Percentiles rank a stretch among this genome's conserved stretches.
phyloP scores from a whole-genome alignment of 2,329 filamentous ascomycete species.

The Didymella sp. region DNA sequence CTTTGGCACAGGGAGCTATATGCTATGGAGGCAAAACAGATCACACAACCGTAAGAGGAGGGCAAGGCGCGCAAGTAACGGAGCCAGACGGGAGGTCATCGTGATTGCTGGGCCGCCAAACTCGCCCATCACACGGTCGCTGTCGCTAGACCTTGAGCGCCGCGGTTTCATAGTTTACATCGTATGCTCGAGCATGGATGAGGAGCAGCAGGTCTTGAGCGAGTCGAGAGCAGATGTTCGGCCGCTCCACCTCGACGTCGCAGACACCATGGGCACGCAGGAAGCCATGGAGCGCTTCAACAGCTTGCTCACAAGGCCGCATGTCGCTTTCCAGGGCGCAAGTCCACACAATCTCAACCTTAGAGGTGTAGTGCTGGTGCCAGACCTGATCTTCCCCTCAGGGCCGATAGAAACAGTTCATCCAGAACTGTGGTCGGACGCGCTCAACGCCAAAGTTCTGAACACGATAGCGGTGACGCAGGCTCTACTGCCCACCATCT shows the following conservation, averaged over 20 bases:
- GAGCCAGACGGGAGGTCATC: conserved; percentile 83
- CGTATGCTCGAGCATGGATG: conserved; percentile 82
- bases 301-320: conserved; percentile 73
- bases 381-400: conserved; percentile 77
- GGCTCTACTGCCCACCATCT: conserved; percentile 71
- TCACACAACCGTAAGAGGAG: conserved; percentile 69
- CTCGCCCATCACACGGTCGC: conserved; percentile 80
- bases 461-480: conserved; percentile 89
- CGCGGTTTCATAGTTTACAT: conserved; percentile 94
- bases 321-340: conserved; percentile 77
- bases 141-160: conserved; percentile 86
- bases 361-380: conserved; percentile 82
- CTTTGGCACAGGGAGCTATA: conserved; percentile 67
- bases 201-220: conserved; percentile 78
- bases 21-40: conserved; percentile 68
- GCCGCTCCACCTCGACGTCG: conserved; percentile 81
- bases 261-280: conserved; percentile 73
- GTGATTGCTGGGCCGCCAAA: conserved; percentile 88
- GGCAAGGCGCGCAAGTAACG: conserved; percentile 80
- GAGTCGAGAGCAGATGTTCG: conserved; percentile 83
- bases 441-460: conserved; percentile 89
- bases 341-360: conserved; percentile 78
- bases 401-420: conserved; percentile 86
- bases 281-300: conserved; percentile 75
- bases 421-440: conserved; percentile 83